Percentiles rank a stretch among this genome's conserved stretches.
Conservation (phyloP, 1,284 basidiomycete genomes). For the Waitea zeae region DNA sequence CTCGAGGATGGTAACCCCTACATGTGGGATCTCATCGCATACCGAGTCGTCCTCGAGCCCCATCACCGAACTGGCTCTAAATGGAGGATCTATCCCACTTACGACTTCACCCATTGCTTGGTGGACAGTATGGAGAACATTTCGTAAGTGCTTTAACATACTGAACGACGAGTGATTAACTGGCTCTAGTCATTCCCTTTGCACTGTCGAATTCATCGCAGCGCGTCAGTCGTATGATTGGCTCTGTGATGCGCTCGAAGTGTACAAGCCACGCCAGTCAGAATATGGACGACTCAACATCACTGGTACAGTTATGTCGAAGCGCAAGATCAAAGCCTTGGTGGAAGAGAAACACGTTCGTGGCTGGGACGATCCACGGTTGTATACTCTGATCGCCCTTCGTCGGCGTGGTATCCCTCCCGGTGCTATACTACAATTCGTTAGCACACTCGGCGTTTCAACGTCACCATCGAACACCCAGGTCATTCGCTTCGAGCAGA, state of each 20-base stretch:
- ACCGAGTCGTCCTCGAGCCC: slow-evolving; percentile 79
- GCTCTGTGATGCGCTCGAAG: slow-evolving; percentile 91
- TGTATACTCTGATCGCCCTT: slow-evolving; percentile 93
- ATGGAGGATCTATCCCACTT: slow-evolving; percentile 95
- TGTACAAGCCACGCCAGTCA: slow-evolving; percentile 97
- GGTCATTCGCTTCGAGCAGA: slow-evolving; percentile 79
- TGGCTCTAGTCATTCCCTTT: slow-evolving; percentile 62
- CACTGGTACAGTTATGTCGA: slow-evolving; percentile 94
- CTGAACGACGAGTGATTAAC: not conserved
- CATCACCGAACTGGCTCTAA: slow-evolving; percentile 90
- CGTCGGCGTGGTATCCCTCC: slow-evolving; percentile 91
- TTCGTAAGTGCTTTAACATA: slow-evolving; percentile 42
- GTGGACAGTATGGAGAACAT: slow-evolving; percentile 99
- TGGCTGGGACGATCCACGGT: slow-evolving; percentile 97
- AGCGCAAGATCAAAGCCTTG: slow-evolving; percentile 87
- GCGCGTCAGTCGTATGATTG: slow-evolving; percentile 97
- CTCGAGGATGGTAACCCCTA: slow-evolving; percentile 88
- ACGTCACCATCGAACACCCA: slow-evolving; percentile 78
- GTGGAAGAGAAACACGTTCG: slow-evolving; percentile 75
- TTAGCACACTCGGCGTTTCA: slow-evolving; percentile 86
- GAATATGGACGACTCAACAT: slow-evolving; percentile 92
- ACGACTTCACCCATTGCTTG: slow-evolving; percentile 98
- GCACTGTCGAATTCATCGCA: slow-evolving; percentile 94
- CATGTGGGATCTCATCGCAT: slow-evolving; percentile 99
- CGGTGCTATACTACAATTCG: slow-evolving; percentile 87